These are phyloP conservation scores for Amphibolis antarctica DNA, from an alignment of 106 monocot species.

Conservation along the genomic window DNA sequence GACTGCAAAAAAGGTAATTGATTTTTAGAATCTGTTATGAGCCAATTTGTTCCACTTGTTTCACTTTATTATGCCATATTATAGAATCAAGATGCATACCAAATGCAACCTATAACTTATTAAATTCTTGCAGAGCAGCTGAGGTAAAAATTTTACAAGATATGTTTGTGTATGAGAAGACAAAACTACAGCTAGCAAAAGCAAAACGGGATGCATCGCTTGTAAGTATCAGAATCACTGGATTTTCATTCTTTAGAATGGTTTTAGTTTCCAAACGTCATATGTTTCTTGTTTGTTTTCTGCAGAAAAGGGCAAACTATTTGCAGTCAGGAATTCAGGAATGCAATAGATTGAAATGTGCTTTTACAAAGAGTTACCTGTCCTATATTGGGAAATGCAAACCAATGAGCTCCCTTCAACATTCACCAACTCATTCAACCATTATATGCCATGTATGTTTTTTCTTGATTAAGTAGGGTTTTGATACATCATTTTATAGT, in stretches of 20 bases:
- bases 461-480: constrained; percentile 1
- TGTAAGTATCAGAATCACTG: constrained; percentile 1
- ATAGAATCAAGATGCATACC: not conserved
- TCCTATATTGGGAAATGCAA: too few relatives aligned
- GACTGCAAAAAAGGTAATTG: not conserved
- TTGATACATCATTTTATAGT: too few relatives aligned
- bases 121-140: constrained; percentile 8
- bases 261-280: not conserved
- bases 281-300: not conserved
- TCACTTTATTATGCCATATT: not conserved
- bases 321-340: constrained; percentile 13
- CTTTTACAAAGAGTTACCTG: not conserved
- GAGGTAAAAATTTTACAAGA: constrained; percentile 13
- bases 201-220: constrained; percentile 5
- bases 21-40: too few relatives aligned
- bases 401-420: not conserved
- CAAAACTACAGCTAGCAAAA: constrained; percentile 7
- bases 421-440: not conserved
- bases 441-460: not conserved
- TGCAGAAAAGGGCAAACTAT: constrained; percentile 7
- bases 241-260: not conserved
- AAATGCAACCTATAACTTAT: not conserved
- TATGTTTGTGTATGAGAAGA: constrained; percentile 9
- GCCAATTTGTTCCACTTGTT: too few relatives aligned
- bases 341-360: constrained; percentile 7